Evolutionary conservation across 2,329 filamentous ascomycete species (phyloP).

Genomic region (Sporothrix dimorphospora): DNA sequence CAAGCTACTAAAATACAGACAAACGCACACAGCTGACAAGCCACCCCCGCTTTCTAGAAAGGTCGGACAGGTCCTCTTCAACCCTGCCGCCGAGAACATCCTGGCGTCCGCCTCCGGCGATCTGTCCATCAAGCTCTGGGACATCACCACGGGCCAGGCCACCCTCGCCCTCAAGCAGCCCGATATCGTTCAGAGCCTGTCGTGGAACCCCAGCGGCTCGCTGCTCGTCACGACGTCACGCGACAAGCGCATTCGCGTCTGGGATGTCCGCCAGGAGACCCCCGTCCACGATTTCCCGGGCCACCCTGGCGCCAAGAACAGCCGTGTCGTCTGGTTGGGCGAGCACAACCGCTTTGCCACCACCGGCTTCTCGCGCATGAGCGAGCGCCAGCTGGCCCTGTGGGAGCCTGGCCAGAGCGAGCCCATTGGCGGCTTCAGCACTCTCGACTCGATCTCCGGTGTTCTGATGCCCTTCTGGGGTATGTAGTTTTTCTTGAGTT

Average conservation of each 20-base stretch:
- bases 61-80: conserved; percentile 97
- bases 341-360: conserved; percentile 95
- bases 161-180: conserved; percentile 79
- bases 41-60: conserved; percentile 62
- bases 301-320: conserved; percentile 95
- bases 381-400: conserved; percentile 90
- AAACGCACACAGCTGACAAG: background rate
- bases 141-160: conserved; percentile 76
- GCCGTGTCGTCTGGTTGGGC: conserved; percentile 93
- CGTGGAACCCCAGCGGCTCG: conserved; percentile 89
- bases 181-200: conserved; percentile 93
- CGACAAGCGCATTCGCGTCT: conserved; percentile 97
- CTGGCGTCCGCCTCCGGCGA: conserved; percentile 95
- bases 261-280: conserved; percentile 94
- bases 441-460: conserved; percentile 92
- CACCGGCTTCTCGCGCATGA: conserved; percentile 98
- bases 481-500: conserved; percentile 37
- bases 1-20: too few species aligned
- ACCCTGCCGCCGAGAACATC: conserved; percentile 92
- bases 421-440: conserved; percentile 86
- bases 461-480: conserved; percentile 99
- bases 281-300: conserved; percentile 82
- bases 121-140: conserved; percentile 94
- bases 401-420: conserved; percentile 90
- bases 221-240: conserved; percentile 89